phyloP scores from a whole-genome alignment of 352 stramenopile species.

The Phytophthora tentaculata region DNA sequence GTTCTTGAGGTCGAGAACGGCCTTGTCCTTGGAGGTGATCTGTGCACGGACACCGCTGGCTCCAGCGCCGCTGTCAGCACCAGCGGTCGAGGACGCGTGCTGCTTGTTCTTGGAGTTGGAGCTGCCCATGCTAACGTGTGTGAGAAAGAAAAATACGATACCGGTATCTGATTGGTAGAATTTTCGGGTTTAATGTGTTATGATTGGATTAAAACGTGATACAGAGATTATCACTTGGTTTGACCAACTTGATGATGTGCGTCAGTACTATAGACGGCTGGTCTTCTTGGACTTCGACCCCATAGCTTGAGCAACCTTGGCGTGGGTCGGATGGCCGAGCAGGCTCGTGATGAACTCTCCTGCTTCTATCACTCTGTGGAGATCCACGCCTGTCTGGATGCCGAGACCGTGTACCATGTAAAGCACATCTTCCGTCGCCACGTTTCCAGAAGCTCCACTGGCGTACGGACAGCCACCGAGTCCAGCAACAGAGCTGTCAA shows the following conservation, averaged over 20 bases:
- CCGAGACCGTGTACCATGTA: conserved; percentile 97
- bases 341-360: conserved; percentile 90
- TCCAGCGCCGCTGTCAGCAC: conserved; percentile 1
- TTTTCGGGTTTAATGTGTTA: not conserved
- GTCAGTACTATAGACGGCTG: conserved; percentile 51
- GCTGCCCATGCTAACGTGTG: conserved; percentile 46
- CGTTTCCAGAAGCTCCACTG: conserved; percentile 95
- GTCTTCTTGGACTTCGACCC: conserved; percentile 21
- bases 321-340: conserved; percentile 79
- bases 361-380: conserved; percentile 92
- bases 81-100: conserved; percentile 12
- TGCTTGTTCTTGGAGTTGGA: conserved; percentile 67
- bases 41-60: conserved; percentile 50
- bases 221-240: conserved; percentile 7
- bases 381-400: conserved; percentile 94
- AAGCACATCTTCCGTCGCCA: conserved; percentile 97
- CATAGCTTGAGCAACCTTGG: conserved; percentile 87
- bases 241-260: conserved; percentile 18
- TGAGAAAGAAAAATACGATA: conserved; percentile 1
- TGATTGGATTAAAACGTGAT: conserved; percentile 15
- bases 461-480: conserved; percentile 97
- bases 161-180: conserved; percentile 30
- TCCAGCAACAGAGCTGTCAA: conserved; percentile 96
- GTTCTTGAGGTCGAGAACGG: conserved; percentile 90
- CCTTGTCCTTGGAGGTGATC: conserved; percentile 90